phyloP scores from a whole-genome alignment of 1,284 basidiomycete genomes.

The Cutaneotrichosporon mucoides region DNA sequence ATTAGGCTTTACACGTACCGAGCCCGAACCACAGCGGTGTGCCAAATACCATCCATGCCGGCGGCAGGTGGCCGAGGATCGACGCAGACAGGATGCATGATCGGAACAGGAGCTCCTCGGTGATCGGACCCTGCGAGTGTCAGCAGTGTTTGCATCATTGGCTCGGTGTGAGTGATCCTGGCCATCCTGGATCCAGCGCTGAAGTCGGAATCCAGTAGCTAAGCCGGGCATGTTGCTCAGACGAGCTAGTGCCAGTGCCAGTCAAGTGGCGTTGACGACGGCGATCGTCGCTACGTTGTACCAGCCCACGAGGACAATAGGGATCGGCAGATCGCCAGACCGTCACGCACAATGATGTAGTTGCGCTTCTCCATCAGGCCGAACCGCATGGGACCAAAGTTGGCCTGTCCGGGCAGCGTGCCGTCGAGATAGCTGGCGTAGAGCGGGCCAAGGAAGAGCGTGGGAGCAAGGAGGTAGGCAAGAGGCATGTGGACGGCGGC shows the following conservation, averaged over 20 bases:
- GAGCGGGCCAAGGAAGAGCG: slow-evolving; percentile 80
- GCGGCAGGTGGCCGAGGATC: slow-evolving; percentile 61
- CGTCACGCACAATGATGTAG: slow-evolving; percentile 60
- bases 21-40: slow-evolving; percentile 84
- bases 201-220: too few species aligned
- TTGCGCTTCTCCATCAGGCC: slow-evolving; percentile 58
- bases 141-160: too few species aligned
- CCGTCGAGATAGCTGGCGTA: slow-evolving; percentile 60
- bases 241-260: too few species aligned
- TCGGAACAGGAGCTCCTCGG: slow-evolving; percentile 90
- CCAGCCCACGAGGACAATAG: too few species aligned
- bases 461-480: slow-evolving; percentile 66
- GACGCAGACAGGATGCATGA: slow-evolving; percentile 75
- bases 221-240: too few species aligned
- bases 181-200: too few species aligned
- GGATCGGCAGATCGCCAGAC: too few species aligned
- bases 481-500: slow-evolving; percentile 23
- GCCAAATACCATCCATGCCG: slow-evolving; percentile 64
- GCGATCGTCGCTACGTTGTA: too few species aligned
- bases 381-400: slow-evolving; percentile 11
- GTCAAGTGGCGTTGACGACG: too few species aligned
- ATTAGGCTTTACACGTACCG: slow-evolving; percentile 54
- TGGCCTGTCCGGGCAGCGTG: slow-evolving; percentile 60
- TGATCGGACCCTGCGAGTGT: slow-evolving; percentile 67
- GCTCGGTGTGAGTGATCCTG: too few species aligned